These are phyloP conservation scores for Globisporangium carolinianum DNA, from an alignment of 352 stramenopile genomes.

Conservation along the genomic window DNA sequence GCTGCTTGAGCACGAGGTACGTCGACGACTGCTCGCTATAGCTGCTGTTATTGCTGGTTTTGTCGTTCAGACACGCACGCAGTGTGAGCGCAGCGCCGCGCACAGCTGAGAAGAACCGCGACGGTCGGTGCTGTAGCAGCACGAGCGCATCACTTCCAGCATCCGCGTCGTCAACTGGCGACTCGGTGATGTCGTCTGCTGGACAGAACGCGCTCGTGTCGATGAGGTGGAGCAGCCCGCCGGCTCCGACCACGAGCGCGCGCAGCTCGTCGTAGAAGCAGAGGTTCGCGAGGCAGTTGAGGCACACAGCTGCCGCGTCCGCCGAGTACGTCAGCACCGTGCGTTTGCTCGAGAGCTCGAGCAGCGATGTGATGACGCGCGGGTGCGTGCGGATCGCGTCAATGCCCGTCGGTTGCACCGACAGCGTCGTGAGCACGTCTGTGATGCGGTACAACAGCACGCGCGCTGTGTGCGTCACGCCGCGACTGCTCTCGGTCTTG, in stretches of 20 bases:
- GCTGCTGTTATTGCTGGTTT: conserved; percentile 9
- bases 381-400: conserved; percentile 52
- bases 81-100: conserved; percentile 51
- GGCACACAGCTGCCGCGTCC: conserved; percentile 46
- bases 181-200: conserved; percentile 28
- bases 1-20: conserved; percentile 61
- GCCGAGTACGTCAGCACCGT: conserved; percentile 55
- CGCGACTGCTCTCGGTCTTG: conserved; percentile 18
- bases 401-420: conserved; percentile 28
- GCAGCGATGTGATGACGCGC: conserved; percentile 43
- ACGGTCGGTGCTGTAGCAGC: conserved; percentile 23
- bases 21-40: conserved; percentile 18
- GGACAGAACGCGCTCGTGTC: conserved; percentile 65
- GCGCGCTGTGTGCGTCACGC: conserved; percentile 37
- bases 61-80: conserved; percentile 47
- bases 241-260: conserved; percentile 45
- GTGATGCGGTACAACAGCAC: conserved; percentile 66
- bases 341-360: conserved; percentile 48
- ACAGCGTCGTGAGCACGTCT: conserved; percentile 52
- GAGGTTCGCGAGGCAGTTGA: conserved; percentile 53
- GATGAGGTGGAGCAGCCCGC: conserved; percentile 58
- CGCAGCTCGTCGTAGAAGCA: conserved; percentile 56
- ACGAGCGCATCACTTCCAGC: conserved; percentile 12
- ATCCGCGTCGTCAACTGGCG: conserved; percentile 19
- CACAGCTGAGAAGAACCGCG: conserved; percentile 41